Percentiles rank a stretch among this genome's conserved stretches.
phyloP scores from a whole-genome alignment of 2,329 filamentous ascomycete species.

The Ophiostoma tasmaniense region DNA sequence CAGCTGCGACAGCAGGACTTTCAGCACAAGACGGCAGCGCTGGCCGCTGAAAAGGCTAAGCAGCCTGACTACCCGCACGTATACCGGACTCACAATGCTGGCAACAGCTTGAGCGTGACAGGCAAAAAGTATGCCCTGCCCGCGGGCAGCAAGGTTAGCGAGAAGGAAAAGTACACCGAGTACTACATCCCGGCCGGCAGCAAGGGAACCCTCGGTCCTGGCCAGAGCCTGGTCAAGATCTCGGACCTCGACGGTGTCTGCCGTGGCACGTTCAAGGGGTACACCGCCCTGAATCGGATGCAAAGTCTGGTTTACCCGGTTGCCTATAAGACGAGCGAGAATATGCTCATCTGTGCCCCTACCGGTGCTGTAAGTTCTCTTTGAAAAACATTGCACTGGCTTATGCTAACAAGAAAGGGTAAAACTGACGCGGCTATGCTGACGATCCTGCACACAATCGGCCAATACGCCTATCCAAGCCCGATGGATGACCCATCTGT shows the following conservation, averaged over 20 bases:
- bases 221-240: conserved; percentile 70
- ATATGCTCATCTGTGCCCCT: conserved; percentile 96
- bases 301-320: conserved; percentile 94
- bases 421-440: conserved; percentile 99
- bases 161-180: conserved; percentile 77
- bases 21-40: conserved; percentile 68
- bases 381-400: neutral
- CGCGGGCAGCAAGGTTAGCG: conserved; percentile 59
- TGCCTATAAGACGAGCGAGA: conserved; percentile 91
- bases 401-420: conserved; percentile 38
- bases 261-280: conserved; percentile 83
- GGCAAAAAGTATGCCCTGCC: conserved; percentile 81
- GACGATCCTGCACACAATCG: conserved; percentile 82
- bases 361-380: conserved; percentile 59
- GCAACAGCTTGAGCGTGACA: conserved; percentile 72
- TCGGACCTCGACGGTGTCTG: conserved; percentile 82
- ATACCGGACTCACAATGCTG: conserved; percentile 73
- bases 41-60: conserved; percentile 63
- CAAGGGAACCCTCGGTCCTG: conserved; percentile 63
- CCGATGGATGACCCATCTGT: conserved; percentile 66
- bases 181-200: conserved; percentile 75
- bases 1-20: conserved; percentile 66
- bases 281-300: conserved; percentile 93
- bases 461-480: conserved; percentile 74
- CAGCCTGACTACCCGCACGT: conserved; percentile 86